Evolutionary conservation across 208 protist species (phyloP).

Genomic region (Trichomonas tenax): DNA sequence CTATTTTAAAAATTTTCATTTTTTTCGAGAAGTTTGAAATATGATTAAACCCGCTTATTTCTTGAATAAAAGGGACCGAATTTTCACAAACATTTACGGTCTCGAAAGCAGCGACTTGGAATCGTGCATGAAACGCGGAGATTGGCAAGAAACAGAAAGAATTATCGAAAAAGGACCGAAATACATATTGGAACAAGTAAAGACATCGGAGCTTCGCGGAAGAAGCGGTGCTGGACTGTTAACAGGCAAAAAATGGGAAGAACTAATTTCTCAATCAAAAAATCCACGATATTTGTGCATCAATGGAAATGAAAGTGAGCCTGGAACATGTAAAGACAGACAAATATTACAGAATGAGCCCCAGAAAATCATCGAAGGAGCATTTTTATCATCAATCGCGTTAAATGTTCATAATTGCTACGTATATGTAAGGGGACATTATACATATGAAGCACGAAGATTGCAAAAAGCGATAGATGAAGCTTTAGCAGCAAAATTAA

Average conservation of each 20-base stretch:
- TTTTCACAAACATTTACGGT: conserved; percentile 94
- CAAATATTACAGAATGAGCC: conserved; percentile 96
- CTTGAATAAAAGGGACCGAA: conserved; percentile 85
- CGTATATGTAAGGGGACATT: conserved; percentile 97
- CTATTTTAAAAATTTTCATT: too few species aligned
- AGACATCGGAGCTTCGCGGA: conserved; percentile 75
- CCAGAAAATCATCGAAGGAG: conserved; percentile 92
- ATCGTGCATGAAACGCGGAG: conserved; percentile 59
- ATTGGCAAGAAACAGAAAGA: conserved; percentile 94
- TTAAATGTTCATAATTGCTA: conserved; percentile 79
- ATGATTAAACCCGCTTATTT: neutral
- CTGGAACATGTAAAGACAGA: conserved; percentile 96
- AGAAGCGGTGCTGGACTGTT: conserved; percentile 91
- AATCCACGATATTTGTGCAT: conserved; percentile 88
- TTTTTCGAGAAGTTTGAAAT: too few species aligned
- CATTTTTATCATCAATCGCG: conserved; percentile 77
- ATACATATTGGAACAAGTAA: conserved; percentile 87
- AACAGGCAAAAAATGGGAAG: conserved; percentile 93
- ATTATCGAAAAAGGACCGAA: conserved; percentile 77
- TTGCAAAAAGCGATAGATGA: conserved; percentile 81
- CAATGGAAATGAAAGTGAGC: conserved; percentile 96
- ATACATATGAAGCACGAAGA: conserved; percentile 74
- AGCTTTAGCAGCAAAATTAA: conserved; percentile 59
- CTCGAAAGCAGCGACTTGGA: conserved; percentile 72
- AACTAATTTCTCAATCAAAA: conserved; percentile 69